Evolutionary conservation across 1,284 basidiomycete species (phyloP).

Genomic region (Schizopora paradoxa): DNA sequence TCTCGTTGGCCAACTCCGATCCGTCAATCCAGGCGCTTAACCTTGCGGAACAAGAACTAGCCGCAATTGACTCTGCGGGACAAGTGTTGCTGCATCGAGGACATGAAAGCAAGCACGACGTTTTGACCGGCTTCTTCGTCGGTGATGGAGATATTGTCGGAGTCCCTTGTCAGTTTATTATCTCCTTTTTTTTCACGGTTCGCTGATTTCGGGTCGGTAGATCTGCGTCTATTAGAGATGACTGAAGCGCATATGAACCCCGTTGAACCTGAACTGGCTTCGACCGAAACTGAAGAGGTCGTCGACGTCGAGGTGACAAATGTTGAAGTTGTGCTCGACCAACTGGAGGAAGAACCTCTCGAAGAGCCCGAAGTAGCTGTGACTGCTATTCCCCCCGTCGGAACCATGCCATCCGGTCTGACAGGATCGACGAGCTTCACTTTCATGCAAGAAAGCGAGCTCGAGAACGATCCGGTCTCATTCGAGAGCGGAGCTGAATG

Average conservation of each 20-base stretch:
- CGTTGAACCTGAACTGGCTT: constrained; percentile 32
- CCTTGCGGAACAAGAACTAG: constrained; percentile 46
- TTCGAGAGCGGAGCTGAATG: constrained; percentile 48
- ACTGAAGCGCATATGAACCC: constrained; percentile 47
- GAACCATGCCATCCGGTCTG: constrained; percentile 33
- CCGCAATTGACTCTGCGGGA: constrained; percentile 46
- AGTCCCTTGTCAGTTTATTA: constrained; percentile 47
- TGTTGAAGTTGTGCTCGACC: neutral
- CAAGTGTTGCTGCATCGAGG: constrained; percentile 53
- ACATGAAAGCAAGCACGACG: constrained; percentile 40
- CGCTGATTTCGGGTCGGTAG: constrained; percentile 31
- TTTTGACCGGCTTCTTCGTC: constrained; percentile 50
- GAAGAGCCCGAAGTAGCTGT: constrained; percentile 19
- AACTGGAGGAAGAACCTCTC: constrained; percentile 15
- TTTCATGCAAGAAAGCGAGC: constrained; percentile 74
- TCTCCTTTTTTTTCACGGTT: neutral
- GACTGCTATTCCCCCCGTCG: constrained; percentile 32
- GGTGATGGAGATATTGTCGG: constrained; percentile 53
- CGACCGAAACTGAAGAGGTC: constrained; percentile 13
- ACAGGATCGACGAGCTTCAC: constrained; percentile 42
- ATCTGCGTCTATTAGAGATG: constrained; percentile 53
- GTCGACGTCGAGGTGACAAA: constrained; percentile 3
- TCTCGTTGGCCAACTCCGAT: constrained; percentile 46
- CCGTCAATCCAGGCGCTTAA: constrained; percentile 39
- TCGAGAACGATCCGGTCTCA: constrained; percentile 41